Conservation (phyloP, 139 green algal genomes). For the Pleodorina starrii region DNA sequence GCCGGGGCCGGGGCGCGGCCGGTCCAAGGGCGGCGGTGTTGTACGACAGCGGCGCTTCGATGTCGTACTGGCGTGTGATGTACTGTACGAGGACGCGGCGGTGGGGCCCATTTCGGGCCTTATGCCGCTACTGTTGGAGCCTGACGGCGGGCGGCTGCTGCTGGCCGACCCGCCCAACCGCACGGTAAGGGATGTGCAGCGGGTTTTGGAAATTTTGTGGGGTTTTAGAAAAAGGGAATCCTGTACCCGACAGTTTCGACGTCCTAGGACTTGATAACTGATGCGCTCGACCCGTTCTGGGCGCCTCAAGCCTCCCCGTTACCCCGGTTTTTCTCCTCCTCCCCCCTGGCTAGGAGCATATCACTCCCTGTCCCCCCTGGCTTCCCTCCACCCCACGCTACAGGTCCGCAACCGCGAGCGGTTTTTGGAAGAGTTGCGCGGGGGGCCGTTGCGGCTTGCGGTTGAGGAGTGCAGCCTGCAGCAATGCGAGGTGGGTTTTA, state of each 20-base stretch:
- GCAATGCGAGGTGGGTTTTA: slow-evolving; percentile 40
- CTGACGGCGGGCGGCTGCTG: slow-evolving; percentile 50
- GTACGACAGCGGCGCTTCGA: slow-evolving; percentile 62
- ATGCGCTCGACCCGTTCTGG: no score
- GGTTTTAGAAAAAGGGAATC: no score
- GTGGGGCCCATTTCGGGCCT: slow-evolving; percentile 70
- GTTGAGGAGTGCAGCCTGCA: slow-evolving; percentile 50
- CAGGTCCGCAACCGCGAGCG: slow-evolving; percentile 60
- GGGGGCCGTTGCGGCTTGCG: slow-evolving; percentile 1
- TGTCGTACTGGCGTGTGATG: slow-evolving; percentile 79
- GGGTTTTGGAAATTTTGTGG: no score
- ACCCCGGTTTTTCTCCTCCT: no score
- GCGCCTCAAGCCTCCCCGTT: no score
- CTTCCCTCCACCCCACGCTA: no score
- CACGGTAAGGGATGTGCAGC: slow-evolving; percentile 54
- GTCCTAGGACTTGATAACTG: no score
- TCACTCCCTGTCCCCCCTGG: no score
- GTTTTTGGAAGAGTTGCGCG: slow-evolving; percentile 62
- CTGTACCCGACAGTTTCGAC: no score
- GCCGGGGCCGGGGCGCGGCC: background rate
- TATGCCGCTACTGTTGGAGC: slow-evolving; percentile 53
- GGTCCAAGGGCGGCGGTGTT: background rate
- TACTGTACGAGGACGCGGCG: slow-evolving; percentile 75
- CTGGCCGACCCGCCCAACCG: slow-evolving; percentile 72
- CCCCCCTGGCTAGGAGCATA: no score